These are phyloP conservation scores for Cotoneaster glaucophyllus DNA, from an alignment of 306 rosid genomes.

Conservation along the genomic window DNA sequence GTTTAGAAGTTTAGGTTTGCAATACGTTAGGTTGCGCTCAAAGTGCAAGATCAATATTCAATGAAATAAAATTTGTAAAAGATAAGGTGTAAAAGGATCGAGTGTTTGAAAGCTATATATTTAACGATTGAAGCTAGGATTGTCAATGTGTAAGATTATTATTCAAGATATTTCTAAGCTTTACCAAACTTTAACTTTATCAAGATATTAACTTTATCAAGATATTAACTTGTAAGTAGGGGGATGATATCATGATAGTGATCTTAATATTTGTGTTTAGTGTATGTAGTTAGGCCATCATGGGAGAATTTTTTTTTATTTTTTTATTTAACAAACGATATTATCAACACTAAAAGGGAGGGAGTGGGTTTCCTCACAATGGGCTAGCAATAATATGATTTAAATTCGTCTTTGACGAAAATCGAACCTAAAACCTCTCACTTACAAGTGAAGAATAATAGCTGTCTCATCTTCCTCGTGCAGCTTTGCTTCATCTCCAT, in stretches of 20 bases:
- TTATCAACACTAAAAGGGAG: no score
- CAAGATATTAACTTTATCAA: no score
- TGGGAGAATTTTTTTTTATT: no score
- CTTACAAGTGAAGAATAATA: no score
- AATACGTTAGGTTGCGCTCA: not conserved
- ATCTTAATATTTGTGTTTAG: not conserved
- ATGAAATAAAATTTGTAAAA: not conserved
- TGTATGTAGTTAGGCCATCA: not conserved
- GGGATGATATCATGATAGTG: not conserved
- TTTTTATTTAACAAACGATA: no score
- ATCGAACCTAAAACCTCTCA: no score
- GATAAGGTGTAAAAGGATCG: not conserved
- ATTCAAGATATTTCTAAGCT: not conserved
- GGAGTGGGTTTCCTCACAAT: rapidly evolving
- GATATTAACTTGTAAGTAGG: not conserved
- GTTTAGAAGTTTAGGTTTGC: not conserved
- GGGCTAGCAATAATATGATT: no score
- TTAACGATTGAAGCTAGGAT: not conserved
- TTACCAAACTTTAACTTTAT: not conserved
- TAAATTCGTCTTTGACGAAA: no score
- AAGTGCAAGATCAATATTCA: not conserved
- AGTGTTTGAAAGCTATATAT: no score
- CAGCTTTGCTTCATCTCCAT: no score
- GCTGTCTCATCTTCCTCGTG: no score
- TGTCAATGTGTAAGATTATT: not conserved